Percentiles rank a stretch among this genome's conserved stretches.
Conservation (phyloP, 306 rosid genomes). For the Fragaria iinumae region DNA sequence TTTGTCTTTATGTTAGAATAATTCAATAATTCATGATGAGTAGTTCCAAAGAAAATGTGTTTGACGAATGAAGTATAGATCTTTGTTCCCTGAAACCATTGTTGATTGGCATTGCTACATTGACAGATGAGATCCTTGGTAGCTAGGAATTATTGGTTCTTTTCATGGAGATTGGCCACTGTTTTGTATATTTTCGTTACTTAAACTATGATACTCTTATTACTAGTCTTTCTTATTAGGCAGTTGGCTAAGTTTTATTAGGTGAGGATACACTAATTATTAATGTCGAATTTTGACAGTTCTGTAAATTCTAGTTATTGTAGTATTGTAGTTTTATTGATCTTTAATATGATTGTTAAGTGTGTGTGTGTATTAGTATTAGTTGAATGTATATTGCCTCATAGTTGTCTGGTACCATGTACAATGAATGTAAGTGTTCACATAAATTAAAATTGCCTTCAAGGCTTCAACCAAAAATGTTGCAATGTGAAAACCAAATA, state of each 20-base stretch:
- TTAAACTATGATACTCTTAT: background rate
- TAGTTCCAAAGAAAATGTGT: background rate
- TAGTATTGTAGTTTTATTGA: background rate
- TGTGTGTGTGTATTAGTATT: background rate
- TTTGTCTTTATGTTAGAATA: conserved; percentile 22
- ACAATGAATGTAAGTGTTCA: background rate
- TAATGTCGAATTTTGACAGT: background rate
- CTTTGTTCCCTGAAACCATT: background rate
- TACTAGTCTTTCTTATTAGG: background rate
- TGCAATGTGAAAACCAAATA: background rate
- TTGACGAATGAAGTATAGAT: background rate
- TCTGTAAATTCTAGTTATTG: background rate
- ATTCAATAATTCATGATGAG: conserved; percentile 12
- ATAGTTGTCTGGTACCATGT: background rate
- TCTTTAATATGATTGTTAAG: background rate
- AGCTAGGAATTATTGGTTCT: background rate
- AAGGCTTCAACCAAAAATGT: background rate
- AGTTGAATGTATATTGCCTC: background rate
- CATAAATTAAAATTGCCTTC: background rate
- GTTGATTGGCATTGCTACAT: background rate
- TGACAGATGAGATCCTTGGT: background rate
- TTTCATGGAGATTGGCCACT: background rate
- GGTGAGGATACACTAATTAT: background rate
- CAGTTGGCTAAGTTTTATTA: background rate
- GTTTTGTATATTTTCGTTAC: background rate